phyloP scores from a whole-genome alignment of 768 basidiomycete genomes.

The Neoboletus subvelutipes region DNA sequence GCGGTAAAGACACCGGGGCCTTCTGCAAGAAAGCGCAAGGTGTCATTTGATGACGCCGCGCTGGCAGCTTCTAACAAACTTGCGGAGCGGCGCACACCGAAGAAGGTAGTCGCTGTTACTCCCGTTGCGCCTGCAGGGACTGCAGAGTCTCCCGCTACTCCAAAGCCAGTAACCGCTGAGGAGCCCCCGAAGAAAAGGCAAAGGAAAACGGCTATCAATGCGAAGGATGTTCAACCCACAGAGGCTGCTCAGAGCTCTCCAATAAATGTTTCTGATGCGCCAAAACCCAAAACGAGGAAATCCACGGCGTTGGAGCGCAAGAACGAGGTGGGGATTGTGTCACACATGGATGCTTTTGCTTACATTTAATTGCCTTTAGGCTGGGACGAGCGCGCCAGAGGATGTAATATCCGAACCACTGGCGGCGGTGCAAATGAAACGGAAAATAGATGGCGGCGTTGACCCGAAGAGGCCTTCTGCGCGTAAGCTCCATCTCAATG shows the following conservation, averaged over 20 bases:
- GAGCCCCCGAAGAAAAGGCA: slow-evolving; percentile 22
- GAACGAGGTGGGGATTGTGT: slow-evolving; percentile 13
- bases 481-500: slow-evolving; percentile 9
- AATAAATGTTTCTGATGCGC: slow-evolving; percentile 7
- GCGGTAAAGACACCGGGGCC: background rate
- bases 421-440: slow-evolving; percentile 8
- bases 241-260: slow-evolving; percentile 1
- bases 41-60: slow-evolving; percentile 5
- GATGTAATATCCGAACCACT: background rate
- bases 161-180: background rate
- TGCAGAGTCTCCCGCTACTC: background rate
- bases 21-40: slow-evolving; percentile 30
- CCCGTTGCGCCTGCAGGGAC: background rate
- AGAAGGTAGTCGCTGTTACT: slow-evolving; percentile 3
- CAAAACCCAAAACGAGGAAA: slow-evolving; percentile 10
- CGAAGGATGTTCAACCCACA: slow-evolving; percentile 5
- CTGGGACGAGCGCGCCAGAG: background rate
- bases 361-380: slow-evolving; percentile 12
- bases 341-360: background rate
- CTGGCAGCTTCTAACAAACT: background rate
- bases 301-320: background rate
- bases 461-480: slow-evolving; percentile 3
- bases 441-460: slow-evolving; percentile 4
- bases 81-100: background rate
- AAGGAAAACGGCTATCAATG: slow-evolving; percentile 6